A percentile compares a stretch with the other conserved stretches of the same genome.
Evolutionary conservation across 2,329 filamentous ascomycete genomes (phyloP).

Genomic region (Talaromyces islandicus): DNA sequence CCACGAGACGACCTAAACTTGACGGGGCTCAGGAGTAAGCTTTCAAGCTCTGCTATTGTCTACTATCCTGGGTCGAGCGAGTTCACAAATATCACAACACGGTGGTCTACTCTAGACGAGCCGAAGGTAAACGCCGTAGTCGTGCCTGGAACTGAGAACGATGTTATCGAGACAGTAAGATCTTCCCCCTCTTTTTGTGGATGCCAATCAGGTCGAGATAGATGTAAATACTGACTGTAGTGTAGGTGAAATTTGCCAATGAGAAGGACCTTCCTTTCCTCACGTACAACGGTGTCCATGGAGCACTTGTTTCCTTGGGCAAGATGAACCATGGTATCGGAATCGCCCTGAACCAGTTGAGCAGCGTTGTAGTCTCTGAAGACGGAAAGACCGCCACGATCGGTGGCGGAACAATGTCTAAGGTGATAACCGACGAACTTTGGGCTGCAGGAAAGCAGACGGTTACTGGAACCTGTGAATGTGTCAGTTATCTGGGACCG

Average conservation of each 20-base stretch:
- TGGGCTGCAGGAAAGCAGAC: constrained; percentile 50
- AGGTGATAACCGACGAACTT: constrained; percentile 42
- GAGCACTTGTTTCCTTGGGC: constrained; percentile 44
- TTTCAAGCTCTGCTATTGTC: constrained; percentile 37
- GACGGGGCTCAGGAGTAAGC: constrained; percentile 15
- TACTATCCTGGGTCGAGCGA: constrained; percentile 38
- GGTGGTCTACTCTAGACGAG: constrained; percentile 43
- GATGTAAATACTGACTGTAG: not conserved
- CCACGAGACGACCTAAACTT: constrained; percentile 14
- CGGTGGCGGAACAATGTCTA: constrained; percentile 44
- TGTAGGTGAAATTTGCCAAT: constrained; percentile 46
- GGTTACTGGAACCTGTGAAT: constrained; percentile 43
- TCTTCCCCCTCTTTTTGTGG: not conserved
- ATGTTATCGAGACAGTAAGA: constrained; percentile 45
- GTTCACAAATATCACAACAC: constrained; percentile 33
- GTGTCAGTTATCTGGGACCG: constrained; percentile 43
- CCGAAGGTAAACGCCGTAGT: constrained; percentile 45
- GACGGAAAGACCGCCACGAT: constrained; percentile 45
- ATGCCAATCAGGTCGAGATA: constrained; percentile 5
- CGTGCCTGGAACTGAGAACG: constrained; percentile 42
- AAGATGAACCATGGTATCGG: constrained; percentile 46
- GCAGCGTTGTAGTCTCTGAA: constrained; percentile 35
- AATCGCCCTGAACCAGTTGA: constrained; percentile 44
- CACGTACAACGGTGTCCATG: constrained; percentile 49
- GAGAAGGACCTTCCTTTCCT: constrained; percentile 45